Evolutionary conservation across 306 rosid genomes (phyloP).

Genomic region (Boehmeria nivea): DNA sequence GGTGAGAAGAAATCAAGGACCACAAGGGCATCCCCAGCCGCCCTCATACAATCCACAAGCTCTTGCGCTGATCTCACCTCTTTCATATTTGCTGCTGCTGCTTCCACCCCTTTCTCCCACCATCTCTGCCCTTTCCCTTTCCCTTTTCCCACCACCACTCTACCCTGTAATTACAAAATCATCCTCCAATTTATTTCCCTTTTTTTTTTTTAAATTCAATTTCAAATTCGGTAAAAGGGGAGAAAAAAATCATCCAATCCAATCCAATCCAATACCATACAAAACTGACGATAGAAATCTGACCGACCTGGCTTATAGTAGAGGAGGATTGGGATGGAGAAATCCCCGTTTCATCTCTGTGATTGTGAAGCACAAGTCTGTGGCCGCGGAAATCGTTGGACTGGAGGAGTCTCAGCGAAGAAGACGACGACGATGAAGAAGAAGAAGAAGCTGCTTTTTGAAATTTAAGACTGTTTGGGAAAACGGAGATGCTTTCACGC

Average conservation of each 20-base stretch:
- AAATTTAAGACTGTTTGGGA: too few species aligned
- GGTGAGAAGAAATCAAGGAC: constrained; percentile 87
- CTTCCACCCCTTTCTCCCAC: constrained; percentile 86
- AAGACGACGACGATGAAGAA: too few species aligned
- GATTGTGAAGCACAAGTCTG: constrained; percentile 7
- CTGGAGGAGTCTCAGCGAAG: constrained; percentile 25
- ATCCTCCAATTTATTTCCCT: too few species aligned
- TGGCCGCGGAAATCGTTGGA: constrained; percentile 39
- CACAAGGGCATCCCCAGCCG: constrained; percentile 75
- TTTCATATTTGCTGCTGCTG: constrained; percentile 63
- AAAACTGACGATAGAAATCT: too few species aligned
- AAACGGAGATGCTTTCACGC: too few species aligned
- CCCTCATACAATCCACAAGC: constrained; percentile 63
- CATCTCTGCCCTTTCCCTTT: constrained; percentile 72
- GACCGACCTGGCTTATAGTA: too few species aligned
- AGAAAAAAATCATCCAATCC: too few species aligned
- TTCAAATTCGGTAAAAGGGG: too few species aligned
- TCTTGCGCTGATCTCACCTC: constrained; percentile 68
- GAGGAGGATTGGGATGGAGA: too few species aligned
- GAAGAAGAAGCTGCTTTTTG: too few species aligned
- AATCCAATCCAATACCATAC: too few species aligned
- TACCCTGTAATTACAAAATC: constrained; percentile 30
- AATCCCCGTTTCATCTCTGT: constrained; percentile 4
- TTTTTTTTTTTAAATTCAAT: background rate
- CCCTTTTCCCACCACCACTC: constrained; percentile 96